Evolutionary conservation across 345 rosid species (phyloP).

Genomic region (Ricinus communis): DNA sequence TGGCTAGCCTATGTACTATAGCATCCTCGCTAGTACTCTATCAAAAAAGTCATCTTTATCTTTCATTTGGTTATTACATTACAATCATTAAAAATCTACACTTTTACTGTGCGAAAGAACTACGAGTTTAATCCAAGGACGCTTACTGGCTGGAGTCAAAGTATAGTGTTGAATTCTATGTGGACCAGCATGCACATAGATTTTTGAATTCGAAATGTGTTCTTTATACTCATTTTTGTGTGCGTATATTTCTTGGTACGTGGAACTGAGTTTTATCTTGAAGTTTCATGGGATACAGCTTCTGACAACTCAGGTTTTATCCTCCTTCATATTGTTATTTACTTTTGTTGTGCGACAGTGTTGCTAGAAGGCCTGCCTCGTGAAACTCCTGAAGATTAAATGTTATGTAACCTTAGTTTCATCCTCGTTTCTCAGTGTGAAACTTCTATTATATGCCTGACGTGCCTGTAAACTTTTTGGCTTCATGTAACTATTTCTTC

Average conservation of each 20-base stretch:
- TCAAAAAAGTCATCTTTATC: neutral
- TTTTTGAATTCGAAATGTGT: conserved; percentile 16
- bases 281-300: conserved; percentile 21
- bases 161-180: conserved; percentile 13
- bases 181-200: conserved; percentile 5
- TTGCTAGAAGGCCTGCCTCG: conserved; percentile 6
- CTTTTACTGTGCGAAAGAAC: conserved; percentile 9
- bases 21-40: conserved; percentile 5
- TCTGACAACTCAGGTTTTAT: conserved; percentile 14
- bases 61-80: conserved; percentile 1
- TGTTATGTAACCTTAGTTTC: neutral
- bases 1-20: conserved; percentile 5
- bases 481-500: neutral
- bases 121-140: conserved; percentile 1
- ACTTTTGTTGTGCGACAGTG: conserved; percentile 11
- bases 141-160: conserved; percentile 9
- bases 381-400: neutral
- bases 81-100: neutral
- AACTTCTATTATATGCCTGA: conserved; percentile 9
- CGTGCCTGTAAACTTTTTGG: conserved; percentile 10
- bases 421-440: conserved; percentile 11
- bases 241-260: conserved; percentile 26
- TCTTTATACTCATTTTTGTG: conserved; percentile 18
- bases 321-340: conserved; percentile 15
- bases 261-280: conserved; percentile 16